Percentiles rank a stretch among this genome's conserved stretches.
These are phyloP conservation scores for Colletotrichum theobromicola DNA, from an alignment of 2,329 filamentous ascomycete species.

Conservation along the genomic window DNA sequence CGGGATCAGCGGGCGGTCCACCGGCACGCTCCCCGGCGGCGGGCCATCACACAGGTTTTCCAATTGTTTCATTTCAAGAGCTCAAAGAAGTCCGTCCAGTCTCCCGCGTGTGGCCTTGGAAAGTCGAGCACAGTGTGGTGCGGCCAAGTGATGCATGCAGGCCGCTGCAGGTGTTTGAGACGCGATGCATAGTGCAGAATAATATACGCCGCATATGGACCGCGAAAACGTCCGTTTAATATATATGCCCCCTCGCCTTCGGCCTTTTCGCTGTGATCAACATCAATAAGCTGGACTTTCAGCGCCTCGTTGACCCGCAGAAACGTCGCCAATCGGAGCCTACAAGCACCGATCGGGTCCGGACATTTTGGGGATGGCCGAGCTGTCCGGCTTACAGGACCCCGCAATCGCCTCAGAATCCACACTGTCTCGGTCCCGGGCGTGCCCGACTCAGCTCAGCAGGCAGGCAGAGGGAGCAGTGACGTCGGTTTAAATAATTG, in stretches of 20 bases:
- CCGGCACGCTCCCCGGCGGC: not conserved
- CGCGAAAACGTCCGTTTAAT: not conserved
- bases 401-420: not conserved
- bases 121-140: not conserved
- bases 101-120: not conserved
- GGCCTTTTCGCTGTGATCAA: not conserved
- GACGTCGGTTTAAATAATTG: not conserved
- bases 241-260: not conserved
- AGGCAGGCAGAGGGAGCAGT: not conserved
- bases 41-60: too few species aligned
- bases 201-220: not conserved
- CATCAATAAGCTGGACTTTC: not conserved
- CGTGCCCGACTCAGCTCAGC: not conserved
- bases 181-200: not conserved
- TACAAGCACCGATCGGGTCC: not conserved
- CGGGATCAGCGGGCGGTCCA: not conserved
- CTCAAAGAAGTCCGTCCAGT: not conserved
- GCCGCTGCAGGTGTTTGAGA: not conserved
- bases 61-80: too few species aligned
- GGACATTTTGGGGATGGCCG: slow-evolving; percentile 22
- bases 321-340: not conserved
- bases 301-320: not conserved
- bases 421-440: not conserved
- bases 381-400: not conserved
- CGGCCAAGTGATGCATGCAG: not conserved